These are phyloP conservation scores for Chlamydomonas sp. DNA, from an alignment of 139 green algal species.

Conservation along the genomic window DNA sequence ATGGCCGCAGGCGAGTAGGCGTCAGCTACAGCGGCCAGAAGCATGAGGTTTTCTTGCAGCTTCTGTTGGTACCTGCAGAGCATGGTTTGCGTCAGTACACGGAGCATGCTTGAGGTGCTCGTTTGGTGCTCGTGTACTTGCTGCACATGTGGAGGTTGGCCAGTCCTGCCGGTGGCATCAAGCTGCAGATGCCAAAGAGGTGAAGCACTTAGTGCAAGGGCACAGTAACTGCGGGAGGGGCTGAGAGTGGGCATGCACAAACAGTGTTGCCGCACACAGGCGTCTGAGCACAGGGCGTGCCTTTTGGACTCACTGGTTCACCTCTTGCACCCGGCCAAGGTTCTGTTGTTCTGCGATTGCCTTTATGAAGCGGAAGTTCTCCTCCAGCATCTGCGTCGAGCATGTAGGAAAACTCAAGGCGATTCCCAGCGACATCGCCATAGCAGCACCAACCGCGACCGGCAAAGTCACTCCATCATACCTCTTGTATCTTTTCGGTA, in stretches of 20 bases:
- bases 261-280: no score
- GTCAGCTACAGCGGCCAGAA: constrained; percentile 47
- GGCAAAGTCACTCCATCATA: not conserved
- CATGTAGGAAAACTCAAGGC: not conserved
- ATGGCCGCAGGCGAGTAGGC: constrained; percentile 13
- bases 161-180: no score
- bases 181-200: no score
- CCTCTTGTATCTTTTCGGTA: constrained; percentile 28
- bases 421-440: not conserved
- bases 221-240: no score
- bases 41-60: constrained; percentile 54
- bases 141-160: no score
- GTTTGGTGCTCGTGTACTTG: no score
- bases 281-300: no score
- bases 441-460: not conserved
- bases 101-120: not conserved
- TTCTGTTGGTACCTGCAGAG: constrained; percentile 49
- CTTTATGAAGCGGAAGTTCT: constrained; percentile 59
- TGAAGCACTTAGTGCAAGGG: no score
- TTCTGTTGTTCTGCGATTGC: constrained; percentile 57
- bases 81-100: not conserved
- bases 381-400: constrained; percentile 50
- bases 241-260: no score
- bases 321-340: constrained; percentile 45
- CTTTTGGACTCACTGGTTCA: constrained; percentile 45